Evolutionary conservation across 306 rosid species (phyloP).

Genomic region (Lathyrus oleraceus): DNA sequence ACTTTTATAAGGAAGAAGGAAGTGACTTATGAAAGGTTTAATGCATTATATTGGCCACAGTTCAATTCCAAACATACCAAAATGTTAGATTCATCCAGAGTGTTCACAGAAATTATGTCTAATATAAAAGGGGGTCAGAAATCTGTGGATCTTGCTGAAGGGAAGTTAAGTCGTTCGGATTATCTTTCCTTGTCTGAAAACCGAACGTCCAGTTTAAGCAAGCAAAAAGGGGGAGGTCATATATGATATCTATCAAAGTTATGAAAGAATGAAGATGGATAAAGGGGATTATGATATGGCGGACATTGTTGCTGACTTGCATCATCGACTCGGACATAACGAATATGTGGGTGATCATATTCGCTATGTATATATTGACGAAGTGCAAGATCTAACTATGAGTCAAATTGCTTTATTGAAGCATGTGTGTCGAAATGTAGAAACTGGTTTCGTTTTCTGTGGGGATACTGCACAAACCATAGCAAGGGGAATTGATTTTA

Average conservation of each 20-base stretch:
- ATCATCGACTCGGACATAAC: constrained; percentile 45
- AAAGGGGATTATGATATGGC: constrained; percentile 74
- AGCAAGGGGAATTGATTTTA: constrained; percentile 79
- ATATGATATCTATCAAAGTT: constrained; percentile 56
- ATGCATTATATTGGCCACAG: constrained; percentile 69
- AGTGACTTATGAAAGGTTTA: constrained; percentile 67
- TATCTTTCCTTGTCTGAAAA: constrained; percentile 51
- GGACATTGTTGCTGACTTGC: constrained; percentile 69
- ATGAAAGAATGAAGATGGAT: constrained; percentile 65
- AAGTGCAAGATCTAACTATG: constrained; percentile 84
- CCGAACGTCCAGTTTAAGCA: constrained; percentile 50
- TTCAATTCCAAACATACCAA: constrained; percentile 56
- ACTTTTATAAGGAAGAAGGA: constrained; percentile 56
- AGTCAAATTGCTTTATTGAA: constrained; percentile 73
- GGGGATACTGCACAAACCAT: constrained; percentile 88
- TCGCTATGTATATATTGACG: constrained; percentile 70
- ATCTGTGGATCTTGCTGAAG: constrained; percentile 42
- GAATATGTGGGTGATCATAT: constrained; percentile 53
- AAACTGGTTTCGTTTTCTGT: constrained; percentile 78
- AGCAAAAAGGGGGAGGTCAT: constrained; percentile 49
- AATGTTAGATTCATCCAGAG: constrained; percentile 60
- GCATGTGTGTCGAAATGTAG: constrained; percentile 63
- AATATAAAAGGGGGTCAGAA: constrained; percentile 65
- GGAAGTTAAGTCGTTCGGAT: constrained; percentile 49
- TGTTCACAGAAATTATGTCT: constrained; percentile 70